Conservation (phyloP, 2,329 filamentous ascomycete species). For the Scedosporium minutisporum region DNA sequence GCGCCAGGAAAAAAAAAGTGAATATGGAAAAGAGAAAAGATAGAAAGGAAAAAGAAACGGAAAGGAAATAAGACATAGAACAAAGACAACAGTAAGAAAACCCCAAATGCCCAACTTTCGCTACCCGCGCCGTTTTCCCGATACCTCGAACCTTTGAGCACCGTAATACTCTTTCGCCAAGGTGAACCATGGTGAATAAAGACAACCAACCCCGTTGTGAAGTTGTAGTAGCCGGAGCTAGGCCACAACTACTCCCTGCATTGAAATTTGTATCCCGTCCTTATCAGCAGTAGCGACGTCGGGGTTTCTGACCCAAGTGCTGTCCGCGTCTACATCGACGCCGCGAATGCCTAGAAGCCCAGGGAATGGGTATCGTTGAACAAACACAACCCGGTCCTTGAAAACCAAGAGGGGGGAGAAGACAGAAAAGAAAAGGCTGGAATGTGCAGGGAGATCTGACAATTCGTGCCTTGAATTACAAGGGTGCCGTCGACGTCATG, state of each 20-base stretch:
- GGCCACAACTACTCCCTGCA: background rate
- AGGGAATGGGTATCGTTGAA: background rate
- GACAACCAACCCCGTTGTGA: background rate
- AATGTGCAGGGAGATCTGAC: background rate
- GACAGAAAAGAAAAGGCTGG: constrained; percentile 9
- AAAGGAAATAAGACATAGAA: constrained; percentile 5
- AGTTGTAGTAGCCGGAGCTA: background rate
- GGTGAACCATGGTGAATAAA: background rate
- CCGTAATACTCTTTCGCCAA: background rate
- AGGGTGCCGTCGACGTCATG: background rate
- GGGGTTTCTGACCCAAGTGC: background rate
- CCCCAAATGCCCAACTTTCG: constrained; percentile 4
- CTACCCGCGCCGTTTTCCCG: constrained; percentile 2
- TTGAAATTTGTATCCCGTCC: background rate
- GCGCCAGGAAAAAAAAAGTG: constrained; percentile 1
- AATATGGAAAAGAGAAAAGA: background rate
- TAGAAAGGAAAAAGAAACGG: background rate
- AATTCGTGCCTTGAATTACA: background rate
- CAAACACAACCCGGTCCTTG: background rate
- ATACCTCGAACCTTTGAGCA: background rate
- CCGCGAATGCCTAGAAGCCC: background rate
- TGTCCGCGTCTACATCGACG: background rate
- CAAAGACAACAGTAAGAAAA: constrained; percentile 8
- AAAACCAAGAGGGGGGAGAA: constrained; percentile 11
- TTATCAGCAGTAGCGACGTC: background rate